Conservation (phyloP, 1,284 basidiomycete genomes). For the Papiliotrema laurentii region DNA sequence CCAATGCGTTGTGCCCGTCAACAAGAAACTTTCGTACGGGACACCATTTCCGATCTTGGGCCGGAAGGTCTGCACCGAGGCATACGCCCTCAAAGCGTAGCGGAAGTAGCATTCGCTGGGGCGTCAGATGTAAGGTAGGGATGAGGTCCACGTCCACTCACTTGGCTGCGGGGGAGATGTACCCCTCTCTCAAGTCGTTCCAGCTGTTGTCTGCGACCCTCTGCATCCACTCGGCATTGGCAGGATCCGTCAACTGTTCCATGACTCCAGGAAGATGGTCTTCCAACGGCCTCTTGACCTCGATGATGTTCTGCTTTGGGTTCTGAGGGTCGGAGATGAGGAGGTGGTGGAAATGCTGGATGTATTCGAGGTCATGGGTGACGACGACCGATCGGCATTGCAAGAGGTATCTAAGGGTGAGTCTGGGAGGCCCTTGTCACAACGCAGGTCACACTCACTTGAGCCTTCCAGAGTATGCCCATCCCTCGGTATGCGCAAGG, state of each 20-base stretch:
- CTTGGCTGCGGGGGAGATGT: slow-evolving; percentile 37
- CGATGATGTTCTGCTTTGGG: slow-evolving; percentile 43
- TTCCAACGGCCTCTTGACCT: slow-evolving; percentile 24
- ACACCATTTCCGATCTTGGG: slow-evolving; percentile 28
- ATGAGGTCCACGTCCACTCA: slow-evolving; percentile 16
- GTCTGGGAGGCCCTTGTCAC: background rate
- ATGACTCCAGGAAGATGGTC: slow-evolving; percentile 36
- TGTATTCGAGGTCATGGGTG: slow-evolving; percentile 29
- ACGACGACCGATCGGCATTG: slow-evolving; percentile 45
- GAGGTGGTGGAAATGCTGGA: slow-evolving; percentile 48
- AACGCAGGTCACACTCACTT: slow-evolving; percentile 23
- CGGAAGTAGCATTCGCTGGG: slow-evolving; percentile 25
- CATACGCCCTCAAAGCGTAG: slow-evolving; percentile 23
- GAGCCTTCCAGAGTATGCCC: slow-evolving; percentile 40
- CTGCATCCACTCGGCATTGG: slow-evolving; percentile 25
- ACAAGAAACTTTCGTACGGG: slow-evolving; percentile 37
- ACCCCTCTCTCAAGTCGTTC: slow-evolving; percentile 33
- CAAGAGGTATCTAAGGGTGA: slow-evolving; percentile 32
- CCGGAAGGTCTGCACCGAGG: slow-evolving; percentile 26
- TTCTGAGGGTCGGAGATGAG: slow-evolving; percentile 30
- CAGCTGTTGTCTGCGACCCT: slow-evolving; percentile 38
- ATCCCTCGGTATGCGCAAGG: slow-evolving; percentile 45
- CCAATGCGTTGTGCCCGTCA: slow-evolving; percentile 37
- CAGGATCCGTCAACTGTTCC: slow-evolving; percentile 24
- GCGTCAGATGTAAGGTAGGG: too few species aligned